phyloP scores from a whole-genome alignment of 2,329 filamentous ascomycete species.

The Fusarium euwallaceae region DNA sequence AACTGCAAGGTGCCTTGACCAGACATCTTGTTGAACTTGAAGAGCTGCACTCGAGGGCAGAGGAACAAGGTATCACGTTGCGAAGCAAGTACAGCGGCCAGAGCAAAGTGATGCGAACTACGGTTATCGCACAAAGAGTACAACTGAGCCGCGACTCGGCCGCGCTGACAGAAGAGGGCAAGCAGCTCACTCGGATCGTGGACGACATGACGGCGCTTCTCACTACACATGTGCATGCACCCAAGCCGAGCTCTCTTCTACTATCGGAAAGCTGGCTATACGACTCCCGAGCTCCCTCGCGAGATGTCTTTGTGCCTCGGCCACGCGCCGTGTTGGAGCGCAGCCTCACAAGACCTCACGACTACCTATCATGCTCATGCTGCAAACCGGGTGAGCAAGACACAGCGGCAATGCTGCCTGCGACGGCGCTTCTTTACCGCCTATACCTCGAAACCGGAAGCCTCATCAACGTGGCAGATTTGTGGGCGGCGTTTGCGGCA shows the following conservation, averaged over 20 bases:
- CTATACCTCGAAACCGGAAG: slow-evolving; percentile 82
- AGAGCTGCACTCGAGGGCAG: slow-evolving; percentile 59
- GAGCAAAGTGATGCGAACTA: slow-evolving; percentile 78
- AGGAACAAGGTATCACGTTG: slow-evolving; percentile 64
- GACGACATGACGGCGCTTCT: slow-evolving; percentile 58
- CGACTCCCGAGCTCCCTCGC: slow-evolving; percentile 76
- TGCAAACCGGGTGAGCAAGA: slow-evolving; percentile 66
- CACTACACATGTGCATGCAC: slow-evolving; percentile 40
- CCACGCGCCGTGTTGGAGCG: slow-evolving; percentile 79
- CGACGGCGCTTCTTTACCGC: slow-evolving; percentile 81
- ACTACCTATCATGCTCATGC: slow-evolving; percentile 82
- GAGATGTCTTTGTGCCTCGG: slow-evolving; percentile 80
- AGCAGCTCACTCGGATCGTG: slow-evolving; percentile 75
- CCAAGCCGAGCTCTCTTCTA: slow-evolving; percentile 59
- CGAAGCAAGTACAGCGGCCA: slow-evolving; percentile 82
- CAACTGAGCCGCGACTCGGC: slow-evolving; percentile 82
- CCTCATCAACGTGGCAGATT: slow-evolving; percentile 82
- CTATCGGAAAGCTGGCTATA: slow-evolving; percentile 83
- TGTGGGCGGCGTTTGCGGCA: slow-evolving; percentile 82
- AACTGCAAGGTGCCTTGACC: slow-evolving; percentile 52
- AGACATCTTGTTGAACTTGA: slow-evolving; percentile 62
- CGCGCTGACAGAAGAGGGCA: slow-evolving; percentile 77
- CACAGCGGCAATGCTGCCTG: slow-evolving; percentile 72
- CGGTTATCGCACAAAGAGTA: slow-evolving; percentile 84
- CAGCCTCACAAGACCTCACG: slow-evolving; percentile 78